Evolutionary conservation across 306 rosid species (phyloP).

Genomic region (Begonia fuchsioides): DNA sequence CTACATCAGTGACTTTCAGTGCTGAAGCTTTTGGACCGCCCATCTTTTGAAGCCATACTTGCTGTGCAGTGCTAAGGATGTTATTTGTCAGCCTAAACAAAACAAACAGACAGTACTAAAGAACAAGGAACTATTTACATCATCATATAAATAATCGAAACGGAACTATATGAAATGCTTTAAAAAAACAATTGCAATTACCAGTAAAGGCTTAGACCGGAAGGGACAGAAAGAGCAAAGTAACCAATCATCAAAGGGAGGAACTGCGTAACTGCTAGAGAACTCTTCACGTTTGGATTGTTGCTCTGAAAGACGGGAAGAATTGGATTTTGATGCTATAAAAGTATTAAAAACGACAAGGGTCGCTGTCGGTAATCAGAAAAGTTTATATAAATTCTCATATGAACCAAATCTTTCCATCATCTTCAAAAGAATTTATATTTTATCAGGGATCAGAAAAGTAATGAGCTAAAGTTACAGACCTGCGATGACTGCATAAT

Average conservation of each 20-base stretch:
- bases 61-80: conserved; percentile 85
- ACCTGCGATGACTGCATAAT: conserved; percentile 97
- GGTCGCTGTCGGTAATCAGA: too few species aligned
- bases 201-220: conserved; percentile 99
- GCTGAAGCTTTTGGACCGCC: conserved; percentile 69
- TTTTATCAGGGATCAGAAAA: too few species aligned
- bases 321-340: too few species aligned
- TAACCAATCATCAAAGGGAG: conserved; percentile 94
- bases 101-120: conserved; percentile 10
- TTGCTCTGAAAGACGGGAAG: conserved; percentile 28
- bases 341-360: too few species aligned
- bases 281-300: conserved; percentile 88
- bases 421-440: too few species aligned
- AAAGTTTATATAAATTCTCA: too few species aligned
- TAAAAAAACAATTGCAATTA: conserved; percentile 12
- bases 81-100: conserved; percentile 78
- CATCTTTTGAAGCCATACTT: conserved; percentile 90
- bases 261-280: conserved; percentile 63
- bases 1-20: conserved; percentile 21
- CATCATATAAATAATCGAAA: neutral
- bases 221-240: conserved; percentile 95
- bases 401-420: too few species aligned
- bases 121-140: neutral
- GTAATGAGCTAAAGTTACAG: conserved; percentile 6
- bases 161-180: neutral